Base-by-base conservation (phyloP, 352 stramenopile genomes). In the Phytophthora aleatoria region DNA sequence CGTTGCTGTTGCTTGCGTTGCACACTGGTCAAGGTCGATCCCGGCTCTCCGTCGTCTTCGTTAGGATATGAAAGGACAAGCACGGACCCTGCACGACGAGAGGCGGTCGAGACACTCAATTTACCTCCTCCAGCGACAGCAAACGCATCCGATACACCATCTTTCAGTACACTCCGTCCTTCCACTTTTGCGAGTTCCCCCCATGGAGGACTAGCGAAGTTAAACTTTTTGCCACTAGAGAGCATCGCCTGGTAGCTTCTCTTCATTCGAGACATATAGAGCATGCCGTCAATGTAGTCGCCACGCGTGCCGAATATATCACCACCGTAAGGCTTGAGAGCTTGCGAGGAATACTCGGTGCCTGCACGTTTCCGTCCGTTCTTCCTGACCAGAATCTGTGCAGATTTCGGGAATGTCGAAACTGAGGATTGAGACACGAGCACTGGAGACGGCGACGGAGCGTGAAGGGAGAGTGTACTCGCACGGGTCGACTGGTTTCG, bases 251-350 rank as follows among this genome's bases (percentile, higher is more conserved):
- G 73, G 15, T 84, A 80, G 44, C 77, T 90, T 24, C 74, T 74
- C 64, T 92, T 92, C 87, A 95, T 95, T 38, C 86, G 82, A 5
- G 84, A 91, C 84, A 94, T 94, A 63, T 95, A 95, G 11, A 95
- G 50, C 81, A 94, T 89, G 3, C 87, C 87, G 3, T 95, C 86
- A 20, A 94, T 79, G 62, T 95, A 95, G 15, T 94, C 83, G 4
- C 87, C 87, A 5, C 86, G 71, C 4, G 86, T 94, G 24, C 84
- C 61, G 52, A 95, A 95, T 60, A 91, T 85, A 57, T 95, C 86
- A 11, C 87, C 87, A 6, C 76, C 44, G 69, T 95, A 95, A 36
- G 77, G 79, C 33, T 77, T 75, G 5, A 95, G 79, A 6, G 81
- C 55, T 24, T 86, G 69, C 1, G 54, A 81, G 27, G 43, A 80